Base-by-base conservation (phyloP, 2,329 filamentous ascomycete species). In the Aciculosporium take region DNA sequence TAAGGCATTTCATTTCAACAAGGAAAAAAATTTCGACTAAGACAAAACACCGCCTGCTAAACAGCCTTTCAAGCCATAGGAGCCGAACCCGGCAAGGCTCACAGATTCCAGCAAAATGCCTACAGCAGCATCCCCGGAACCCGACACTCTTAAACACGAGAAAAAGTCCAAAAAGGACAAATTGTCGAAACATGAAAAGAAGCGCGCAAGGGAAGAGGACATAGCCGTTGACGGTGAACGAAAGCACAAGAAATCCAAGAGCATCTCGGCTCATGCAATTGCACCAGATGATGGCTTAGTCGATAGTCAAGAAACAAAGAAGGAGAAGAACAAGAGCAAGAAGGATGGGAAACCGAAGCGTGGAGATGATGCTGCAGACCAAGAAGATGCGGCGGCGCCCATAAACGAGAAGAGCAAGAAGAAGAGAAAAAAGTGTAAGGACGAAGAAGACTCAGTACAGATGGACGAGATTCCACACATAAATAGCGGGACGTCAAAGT, bases 191-290 rank as follows among this genome's bases (percentile, higher is more conserved):
- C 54, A 54, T 8, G 53, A 66, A 35, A 68, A 67, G 56, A 69
- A 69, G 57, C 62, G 66, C 33, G 53, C 58, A 6, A 56, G 66
- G 33, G 66, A 69, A 37, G 65, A 68, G 21, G 65, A 69, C 30
- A 15, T 23, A 5, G 51, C 49, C 7, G 58, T 56, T 31, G 58
- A 61, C 36, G 53, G 55, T 28, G 66, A 69, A 45, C 64, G 64
- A 51, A 68, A 66, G 54, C 60, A 67, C 50, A 71, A 72, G 49
- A 68, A 67, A 45, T 66, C 67, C 5, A 71, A 68, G 55, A 67
- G 59, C 61, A 63, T 63, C 53, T 63, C 53, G 37, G 53, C 46
- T 35, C 53, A 56, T 28, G 53, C 43, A 6, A 25, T 21, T 20
- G 39, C 39, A n/a, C 39, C 47, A 38, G 44, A 49, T 45, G 40